Percentiles rank a stretch among this genome's conserved stretches.
These are phyloP conservation scores for Byssothecium circinans DNA, from an alignment of 2,329 filamentous ascomycete genomes.

Conservation along the genomic window DNA sequence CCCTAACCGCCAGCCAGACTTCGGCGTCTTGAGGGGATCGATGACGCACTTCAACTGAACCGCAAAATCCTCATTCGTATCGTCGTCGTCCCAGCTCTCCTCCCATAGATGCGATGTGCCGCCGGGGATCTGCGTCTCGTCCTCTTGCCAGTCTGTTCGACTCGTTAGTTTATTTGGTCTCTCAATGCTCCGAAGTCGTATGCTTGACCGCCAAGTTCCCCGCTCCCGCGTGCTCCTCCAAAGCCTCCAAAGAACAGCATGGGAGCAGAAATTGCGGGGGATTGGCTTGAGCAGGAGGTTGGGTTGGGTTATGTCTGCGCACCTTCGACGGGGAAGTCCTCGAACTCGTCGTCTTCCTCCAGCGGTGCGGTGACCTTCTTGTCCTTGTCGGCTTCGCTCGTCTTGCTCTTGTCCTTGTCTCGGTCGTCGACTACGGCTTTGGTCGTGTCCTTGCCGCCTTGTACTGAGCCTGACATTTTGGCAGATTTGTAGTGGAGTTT, in stretches of 20 bases:
- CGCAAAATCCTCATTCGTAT: slow-evolving; percentile 95
- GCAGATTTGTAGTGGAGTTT: not conserved
- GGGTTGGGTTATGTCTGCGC: too few species aligned
- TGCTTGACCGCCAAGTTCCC: too few species aligned
- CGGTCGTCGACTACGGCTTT: slow-evolving; percentile 46
- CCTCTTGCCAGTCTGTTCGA: slow-evolving; percentile 76
- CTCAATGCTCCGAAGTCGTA: too few species aligned
- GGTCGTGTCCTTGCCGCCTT: slow-evolving; percentile 42
- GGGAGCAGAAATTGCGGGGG: too few species aligned
- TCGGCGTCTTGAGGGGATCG: not conserved
- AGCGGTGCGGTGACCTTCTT: slow-evolving; percentile 69
- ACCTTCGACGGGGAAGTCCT: slow-evolving; percentile 98
- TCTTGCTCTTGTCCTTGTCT: slow-evolving; percentile 29
- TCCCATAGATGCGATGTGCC: slow-evolving; percentile 91
- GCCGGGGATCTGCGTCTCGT: slow-evolving; percentile 81
- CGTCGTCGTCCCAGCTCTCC: slow-evolving; percentile 99
- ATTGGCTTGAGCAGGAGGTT: too few species aligned
- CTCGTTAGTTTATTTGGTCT: too few species aligned
- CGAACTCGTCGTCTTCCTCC: slow-evolving; percentile 98
- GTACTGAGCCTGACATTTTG: slow-evolving; percentile 53
- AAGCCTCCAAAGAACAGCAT: too few species aligned
- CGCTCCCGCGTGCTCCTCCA: too few species aligned
- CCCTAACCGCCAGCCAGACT: too few species aligned
- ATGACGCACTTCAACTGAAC: slow-evolving; percentile 81
- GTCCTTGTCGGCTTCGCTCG: slow-evolving; percentile 54